Evolutionary conservation across 148 eudicot genomes (phyloP).

Genomic region (Camellia japonica): DNA sequence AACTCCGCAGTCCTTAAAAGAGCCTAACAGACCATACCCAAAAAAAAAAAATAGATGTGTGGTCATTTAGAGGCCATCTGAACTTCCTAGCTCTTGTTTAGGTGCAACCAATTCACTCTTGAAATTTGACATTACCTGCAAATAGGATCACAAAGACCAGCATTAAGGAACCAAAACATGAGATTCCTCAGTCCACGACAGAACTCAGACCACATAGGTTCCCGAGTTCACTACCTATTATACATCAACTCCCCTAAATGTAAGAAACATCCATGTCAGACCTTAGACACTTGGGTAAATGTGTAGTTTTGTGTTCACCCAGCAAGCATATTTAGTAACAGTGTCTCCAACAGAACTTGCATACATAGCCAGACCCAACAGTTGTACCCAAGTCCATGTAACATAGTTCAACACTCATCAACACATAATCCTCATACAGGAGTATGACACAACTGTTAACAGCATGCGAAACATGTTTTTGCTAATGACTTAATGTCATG

Average conservation of each 20-base stretch:
- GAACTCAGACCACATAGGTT: neutral
- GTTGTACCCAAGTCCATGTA: no score
- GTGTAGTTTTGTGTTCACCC: no score
- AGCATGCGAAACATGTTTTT: neutral
- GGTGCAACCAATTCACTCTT: neutral
- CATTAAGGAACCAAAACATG: neutral
- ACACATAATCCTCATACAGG: no score
- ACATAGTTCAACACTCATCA: no score
- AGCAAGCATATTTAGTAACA: no score
- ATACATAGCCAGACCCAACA: no score
- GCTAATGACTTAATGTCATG: neutral
- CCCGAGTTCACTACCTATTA: neutral
- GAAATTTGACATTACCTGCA: slow-evolving; percentile 13
- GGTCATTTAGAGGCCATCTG: neutral
- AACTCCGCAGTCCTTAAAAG: neutral
- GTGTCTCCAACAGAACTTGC: no score
- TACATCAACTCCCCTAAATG: neutral
- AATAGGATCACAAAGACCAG: neutral
- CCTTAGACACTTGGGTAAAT: no score
- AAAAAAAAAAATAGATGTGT: neutral
- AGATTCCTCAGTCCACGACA: neutral
- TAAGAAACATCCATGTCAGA: no score
- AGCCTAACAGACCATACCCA: neutral
- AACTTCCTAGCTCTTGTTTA: neutral
- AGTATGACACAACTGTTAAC: neutral